Base-by-base conservation (phyloP, 2,329 filamentous ascomycete genomes). In the Nemania diffusa region DNA sequence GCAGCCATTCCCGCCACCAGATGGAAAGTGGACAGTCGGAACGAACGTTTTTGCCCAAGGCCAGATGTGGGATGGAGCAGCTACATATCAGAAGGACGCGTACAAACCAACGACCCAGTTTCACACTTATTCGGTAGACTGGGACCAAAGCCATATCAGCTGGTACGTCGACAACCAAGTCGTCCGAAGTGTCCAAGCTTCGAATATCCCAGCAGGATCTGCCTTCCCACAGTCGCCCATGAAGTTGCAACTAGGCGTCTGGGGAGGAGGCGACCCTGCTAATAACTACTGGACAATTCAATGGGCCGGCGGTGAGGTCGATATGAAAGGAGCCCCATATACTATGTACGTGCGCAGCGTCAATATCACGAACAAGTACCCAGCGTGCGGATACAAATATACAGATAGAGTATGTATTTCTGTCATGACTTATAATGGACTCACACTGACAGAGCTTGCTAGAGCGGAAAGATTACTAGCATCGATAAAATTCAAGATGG, bases 71-170 rank as follows among this genome's bases (percentile, higher is more conserved):
- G 71, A 76, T 53, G 74, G 73, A 9, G 75, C 73, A 13, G 73
- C 73, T 26, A 68, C 69, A n/a, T 75, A 75, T 55, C 68, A 76
- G 56, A 75, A 74, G 42, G 73, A 72, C 27, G 57, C 65, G 3
- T 68, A 68, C n/a, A 74, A 73, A 46, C 76, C 75, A 29, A 71
- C 74, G 17, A 72, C 71, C 27, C 72, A 74, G 32, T 76, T 78
- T 57, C 76, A 77, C 55, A 78, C 73, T 17, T 78, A 78, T 51
- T 77, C 76, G 2, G 74, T 78, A 7, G 76, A 78, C 48, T 78
- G 76, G 76, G 76, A 77, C 44, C 73, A 75, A 32, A 65, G 62
- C 22, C 70, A 74, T 27, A 70, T 77, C 40, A 67, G 63, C 48
- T 78, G 76, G 76, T 74, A 71, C 9, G 73, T 78, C 20, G 75